Evolutionary conservation across 139 green algal genomes (phyloP).

Genomic region (Chlorella sorokiniana): DNA sequence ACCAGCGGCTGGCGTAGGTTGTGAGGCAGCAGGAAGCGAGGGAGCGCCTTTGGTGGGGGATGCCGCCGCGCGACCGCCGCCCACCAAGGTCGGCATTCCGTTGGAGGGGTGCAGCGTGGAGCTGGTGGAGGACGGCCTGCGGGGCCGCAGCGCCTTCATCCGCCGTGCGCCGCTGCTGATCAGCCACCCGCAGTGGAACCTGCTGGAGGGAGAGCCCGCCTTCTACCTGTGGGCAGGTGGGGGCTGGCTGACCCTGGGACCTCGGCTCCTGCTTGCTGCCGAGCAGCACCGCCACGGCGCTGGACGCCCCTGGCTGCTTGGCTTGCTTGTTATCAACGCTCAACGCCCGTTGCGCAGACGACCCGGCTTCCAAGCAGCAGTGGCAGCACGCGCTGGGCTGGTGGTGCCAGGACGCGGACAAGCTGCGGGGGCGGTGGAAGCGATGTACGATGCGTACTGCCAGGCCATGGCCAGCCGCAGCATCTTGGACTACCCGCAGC

Average conservation of each 20-base stretch:
- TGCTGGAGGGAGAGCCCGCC: slow-evolving; percentile 48
- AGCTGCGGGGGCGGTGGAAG: slow-evolving; percentile 21
- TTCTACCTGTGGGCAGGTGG: slow-evolving; percentile 54
- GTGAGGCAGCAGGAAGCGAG: background rate
- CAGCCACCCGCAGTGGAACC: slow-evolving; percentile 38
- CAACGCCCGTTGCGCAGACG: background rate
- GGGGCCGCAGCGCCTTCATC: slow-evolving; percentile 29
- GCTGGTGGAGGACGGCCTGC: slow-evolving; percentile 41
- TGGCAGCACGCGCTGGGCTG: slow-evolving; percentile 42
- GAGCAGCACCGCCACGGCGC: background rate
- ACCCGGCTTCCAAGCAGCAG: slow-evolving; percentile 44
- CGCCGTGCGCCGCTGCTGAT: slow-evolving; percentile 59
- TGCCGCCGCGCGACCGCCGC: background rate
- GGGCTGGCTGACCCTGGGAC: background rate
- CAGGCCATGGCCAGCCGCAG: slow-evolving; percentile 16
- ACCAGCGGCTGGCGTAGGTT: background rate
- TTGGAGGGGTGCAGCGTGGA: slow-evolving; percentile 47
- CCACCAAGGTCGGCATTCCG: slow-evolving; percentile 35
- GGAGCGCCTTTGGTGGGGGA: background rate
- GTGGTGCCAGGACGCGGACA: slow-evolving; percentile 33
- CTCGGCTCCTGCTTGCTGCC: background rate
- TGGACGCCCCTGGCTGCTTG: background rate
- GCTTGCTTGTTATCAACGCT: background rate
- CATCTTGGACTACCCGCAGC: slow-evolving; percentile 19
- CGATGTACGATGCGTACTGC: slow-evolving; percentile 37